Percentiles rank a stretch among this genome's conserved stretches.
phyloP scores from a whole-genome alignment of 129 eudicot species.

The Escallonia rubra region DNA sequence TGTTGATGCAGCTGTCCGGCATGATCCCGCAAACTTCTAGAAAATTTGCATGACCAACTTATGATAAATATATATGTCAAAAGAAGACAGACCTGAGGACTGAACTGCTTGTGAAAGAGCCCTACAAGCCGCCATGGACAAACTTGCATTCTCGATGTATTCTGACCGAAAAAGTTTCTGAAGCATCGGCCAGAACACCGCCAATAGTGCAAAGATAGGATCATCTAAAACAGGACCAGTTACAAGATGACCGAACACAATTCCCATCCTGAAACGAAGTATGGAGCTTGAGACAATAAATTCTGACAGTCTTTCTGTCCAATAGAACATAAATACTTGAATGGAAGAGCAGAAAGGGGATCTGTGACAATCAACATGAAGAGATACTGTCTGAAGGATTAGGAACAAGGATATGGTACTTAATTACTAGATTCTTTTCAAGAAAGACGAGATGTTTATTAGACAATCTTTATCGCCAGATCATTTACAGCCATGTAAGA shows the following conservation, averaged over 20 bases:
- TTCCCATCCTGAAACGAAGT: slow-evolving; percentile 64
- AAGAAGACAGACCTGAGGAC: slow-evolving; percentile 58
- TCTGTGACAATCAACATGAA: neutral
- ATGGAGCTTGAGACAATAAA: neutral
- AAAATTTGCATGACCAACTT: slow-evolving; percentile 1
- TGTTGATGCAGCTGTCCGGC: neutral
- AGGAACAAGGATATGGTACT: no score
- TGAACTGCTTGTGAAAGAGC: slow-evolving; percentile 87
- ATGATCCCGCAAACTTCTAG: neutral
- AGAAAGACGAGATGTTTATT: no score
- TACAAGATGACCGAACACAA: slow-evolving; percentile 62
- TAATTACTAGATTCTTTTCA: no score
- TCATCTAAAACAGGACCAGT: slow-evolving; percentile 48
- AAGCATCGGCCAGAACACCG: slow-evolving; percentile 82
- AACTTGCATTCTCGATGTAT: slow-evolving; percentile 60
- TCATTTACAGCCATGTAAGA: no score
- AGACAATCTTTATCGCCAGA: no score
- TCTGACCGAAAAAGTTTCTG: slow-evolving; percentile 66
- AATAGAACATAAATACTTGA: neutral
- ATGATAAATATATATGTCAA: neutral
- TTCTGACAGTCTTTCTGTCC: neutral
- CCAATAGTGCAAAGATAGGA: slow-evolving; percentile 44
- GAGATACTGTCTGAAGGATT: no score
- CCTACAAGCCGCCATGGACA: slow-evolving; percentile 87
- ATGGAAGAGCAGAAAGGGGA: neutral